Percentiles rank a stretch among this genome's conserved stretches.
phyloP scores from a whole-genome alignment of 306 rosid genomes.

The Citrullus mucosospermus region DNA sequence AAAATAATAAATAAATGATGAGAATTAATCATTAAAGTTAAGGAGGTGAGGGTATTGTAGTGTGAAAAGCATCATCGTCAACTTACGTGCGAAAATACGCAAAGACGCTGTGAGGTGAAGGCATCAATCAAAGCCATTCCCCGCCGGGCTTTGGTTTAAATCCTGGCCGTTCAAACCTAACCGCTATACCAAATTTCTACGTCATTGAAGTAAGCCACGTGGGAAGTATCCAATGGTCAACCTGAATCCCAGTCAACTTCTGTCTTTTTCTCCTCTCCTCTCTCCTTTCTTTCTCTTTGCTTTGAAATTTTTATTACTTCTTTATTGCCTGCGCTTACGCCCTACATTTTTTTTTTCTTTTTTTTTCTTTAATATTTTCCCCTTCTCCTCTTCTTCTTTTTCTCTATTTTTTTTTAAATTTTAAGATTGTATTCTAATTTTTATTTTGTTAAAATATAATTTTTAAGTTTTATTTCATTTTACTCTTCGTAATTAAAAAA shows the following conservation, averaged over 20 bases:
- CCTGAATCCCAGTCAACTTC: conserved; percentile 50
- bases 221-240: conserved; percentile 49
- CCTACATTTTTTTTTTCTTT: conserved; percentile 2
- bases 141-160: conserved; percentile 7
- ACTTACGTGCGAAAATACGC: conserved; percentile 17
- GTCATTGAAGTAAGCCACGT: conserved; percentile 61
- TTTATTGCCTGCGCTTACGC: conserved; percentile 3
- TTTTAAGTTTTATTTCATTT: too few relatives aligned
- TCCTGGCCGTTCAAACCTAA: conserved; percentile 57
- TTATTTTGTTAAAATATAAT: too few relatives aligned
- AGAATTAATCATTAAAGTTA: conserved; percentile 3
- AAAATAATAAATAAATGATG: background rate
- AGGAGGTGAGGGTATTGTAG: background rate
- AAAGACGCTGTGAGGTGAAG: conserved; percentile 5
- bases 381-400: background rate
- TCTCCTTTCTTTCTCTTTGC: conserved; percentile 7
- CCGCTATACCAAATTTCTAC: conserved; percentile 31
- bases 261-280: conserved; percentile 28
- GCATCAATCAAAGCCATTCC: background rate
- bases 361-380: background rate
- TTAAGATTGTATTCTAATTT: too few relatives aligned
- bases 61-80: conserved; percentile 43
- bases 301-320: conserved; percentile 8
- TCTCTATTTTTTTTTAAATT: background rate
- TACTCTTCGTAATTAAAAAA: too few relatives aligned